Evolutionary conservation across 768 basidiomycete genomes (phyloP).

Genomic region (Filobasidium floriforme): DNA sequence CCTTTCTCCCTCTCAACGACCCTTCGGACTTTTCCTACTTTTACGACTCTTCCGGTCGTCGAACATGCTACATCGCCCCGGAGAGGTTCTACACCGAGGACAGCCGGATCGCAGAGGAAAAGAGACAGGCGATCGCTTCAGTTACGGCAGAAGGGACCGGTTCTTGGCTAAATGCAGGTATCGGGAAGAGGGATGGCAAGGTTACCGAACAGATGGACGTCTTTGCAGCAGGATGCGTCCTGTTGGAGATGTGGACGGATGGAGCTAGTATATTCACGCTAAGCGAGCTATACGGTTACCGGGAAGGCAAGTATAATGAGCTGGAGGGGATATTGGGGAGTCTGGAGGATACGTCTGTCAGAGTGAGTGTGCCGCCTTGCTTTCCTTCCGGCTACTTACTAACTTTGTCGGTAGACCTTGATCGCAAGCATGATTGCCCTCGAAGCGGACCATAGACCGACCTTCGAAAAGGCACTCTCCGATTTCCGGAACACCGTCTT

Average conservation of each 20-base stretch:
- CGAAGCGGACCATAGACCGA: slow-evolving; percentile 66
- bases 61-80: slow-evolving; percentile 93
- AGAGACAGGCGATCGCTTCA: slow-evolving; percentile 45
- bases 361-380: slow-evolving; percentile 52
- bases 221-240: slow-evolving; percentile 87
- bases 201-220: slow-evolving; percentile 97
- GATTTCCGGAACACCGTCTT: slow-evolving; percentile 70
- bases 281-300: slow-evolving; percentile 89
- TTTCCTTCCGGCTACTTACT: slow-evolving; percentile 28
- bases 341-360: slow-evolving; percentile 73
- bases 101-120: slow-evolving; percentile 64
- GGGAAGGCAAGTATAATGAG: slow-evolving; percentile 66
- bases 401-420: slow-evolving; percentile 45
- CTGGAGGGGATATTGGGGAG: slow-evolving; percentile 63
- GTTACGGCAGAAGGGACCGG: slow-evolving; percentile 15
- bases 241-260: slow-evolving; percentile 92
- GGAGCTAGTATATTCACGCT: slow-evolving; percentile 87
- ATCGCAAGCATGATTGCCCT: slow-evolving; percentile 85
- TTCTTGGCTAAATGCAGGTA: slow-evolving; percentile 22
- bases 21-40: slow-evolving; percentile 96
- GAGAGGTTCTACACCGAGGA: slow-evolving; percentile 86
- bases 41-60: slow-evolving; percentile 87
- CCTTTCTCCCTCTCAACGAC: slow-evolving; percentile 87
- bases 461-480: slow-evolving; percentile 71
- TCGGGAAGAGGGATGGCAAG: slow-evolving; percentile 63